Evolutionary conservation across 2,329 filamentous ascomycete species (phyloP).

Genomic region (Pleurostoma richardsiae): DNA sequence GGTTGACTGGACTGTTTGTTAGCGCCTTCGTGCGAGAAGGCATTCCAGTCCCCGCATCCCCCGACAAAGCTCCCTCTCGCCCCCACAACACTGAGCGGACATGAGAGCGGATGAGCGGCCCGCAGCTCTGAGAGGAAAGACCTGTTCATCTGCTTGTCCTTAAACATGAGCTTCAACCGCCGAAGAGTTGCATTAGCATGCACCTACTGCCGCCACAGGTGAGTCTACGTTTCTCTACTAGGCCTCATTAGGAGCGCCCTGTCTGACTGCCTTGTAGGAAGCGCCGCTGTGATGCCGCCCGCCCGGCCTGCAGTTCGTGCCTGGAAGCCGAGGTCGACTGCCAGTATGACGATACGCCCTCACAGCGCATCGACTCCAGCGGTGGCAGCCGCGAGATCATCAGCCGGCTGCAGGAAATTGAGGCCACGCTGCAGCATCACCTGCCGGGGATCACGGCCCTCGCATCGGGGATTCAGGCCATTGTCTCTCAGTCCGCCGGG

Average conservation of each 20-base stretch:
- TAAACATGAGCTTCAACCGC: slow-evolving; percentile 18
- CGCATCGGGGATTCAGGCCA: slow-evolving; percentile 5
- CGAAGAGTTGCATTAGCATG: slow-evolving; percentile 21
- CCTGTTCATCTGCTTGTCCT: too few relatives aligned
- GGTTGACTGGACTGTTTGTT: too few relatives aligned
- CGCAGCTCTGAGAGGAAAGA: too few relatives aligned
- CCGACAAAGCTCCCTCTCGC: too few relatives aligned
- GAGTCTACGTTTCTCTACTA: background rate
- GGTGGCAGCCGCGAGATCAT: slow-evolving; percentile 21
- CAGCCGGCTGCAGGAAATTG: slow-evolving; percentile 18
- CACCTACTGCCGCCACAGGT: slow-evolving; percentile 20
- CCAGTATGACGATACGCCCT: slow-evolving; percentile 20
- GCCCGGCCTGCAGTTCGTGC: slow-evolving; percentile 17
- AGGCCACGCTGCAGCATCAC: slow-evolving; percentile 14
- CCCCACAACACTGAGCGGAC: too few relatives aligned
- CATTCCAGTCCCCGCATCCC: too few relatives aligned
- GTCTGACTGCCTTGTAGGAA: slow-evolving; percentile 12
- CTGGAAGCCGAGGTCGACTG: slow-evolving; percentile 17
- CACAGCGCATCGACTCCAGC: slow-evolving; percentile 20
- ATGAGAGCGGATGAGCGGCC: too few relatives aligned
- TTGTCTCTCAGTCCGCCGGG: background rate
- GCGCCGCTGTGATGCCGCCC: slow-evolving; percentile 19
- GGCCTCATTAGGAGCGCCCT: background rate
- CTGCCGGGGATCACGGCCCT: slow-evolving; percentile 11
- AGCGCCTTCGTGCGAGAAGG: too few relatives aligned